Evolutionary conservation across 1,284 basidiomycete species (phyloP).

Genomic region (Papiliotrema laurentii): DNA sequence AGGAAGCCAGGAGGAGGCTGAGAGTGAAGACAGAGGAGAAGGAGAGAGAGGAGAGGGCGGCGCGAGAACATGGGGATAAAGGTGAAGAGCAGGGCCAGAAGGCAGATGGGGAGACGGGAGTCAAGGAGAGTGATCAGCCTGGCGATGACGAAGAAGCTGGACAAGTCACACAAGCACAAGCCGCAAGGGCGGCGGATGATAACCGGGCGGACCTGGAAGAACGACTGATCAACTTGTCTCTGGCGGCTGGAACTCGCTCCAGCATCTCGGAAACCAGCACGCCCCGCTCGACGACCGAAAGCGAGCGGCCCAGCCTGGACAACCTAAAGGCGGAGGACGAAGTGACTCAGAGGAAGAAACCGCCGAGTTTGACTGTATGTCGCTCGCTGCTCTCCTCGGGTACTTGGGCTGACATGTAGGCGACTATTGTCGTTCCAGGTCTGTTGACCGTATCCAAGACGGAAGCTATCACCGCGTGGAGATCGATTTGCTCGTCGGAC

Average conservation of each 20-base stretch:
- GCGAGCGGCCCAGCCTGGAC: constrained; percentile 21
- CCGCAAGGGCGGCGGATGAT: constrained; percentile 14
- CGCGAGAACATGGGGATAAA: constrained; percentile 1
- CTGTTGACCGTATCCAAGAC: constrained; percentile 47
- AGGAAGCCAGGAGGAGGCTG: constrained; percentile 19
- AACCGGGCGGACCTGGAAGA: constrained; percentile 25
- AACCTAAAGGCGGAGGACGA: constrained; percentile 21
- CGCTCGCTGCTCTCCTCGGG: not conserved
- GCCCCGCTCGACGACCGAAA: constrained; percentile 6
- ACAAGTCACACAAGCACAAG: constrained; percentile 4
- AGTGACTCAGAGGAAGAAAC: constrained; percentile 22
- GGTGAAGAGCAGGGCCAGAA: constrained; percentile 1
- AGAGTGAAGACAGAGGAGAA: not conserved
- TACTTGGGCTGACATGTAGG: constrained; percentile 15
- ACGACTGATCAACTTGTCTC: constrained; percentile 22
- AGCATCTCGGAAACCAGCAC: constrained; percentile 4
- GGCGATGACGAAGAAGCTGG: constrained; percentile 8
- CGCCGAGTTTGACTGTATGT: constrained; percentile 46
- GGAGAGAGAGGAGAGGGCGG: constrained; percentile 1
- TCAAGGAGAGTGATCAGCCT: constrained; percentile 7
- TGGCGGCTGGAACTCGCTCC: constrained; percentile 12
- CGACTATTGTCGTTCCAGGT: constrained; percentile 51
- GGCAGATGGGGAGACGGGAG: constrained; percentile 6
- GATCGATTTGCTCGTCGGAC: constrained; percentile 29
- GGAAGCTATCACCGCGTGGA: constrained; percentile 49